Evolutionary conservation across 257 asterid genomes (phyloP), one percentile per base, ranked within the genome.

Genomic region (Jaltomata sinuosa): DNA sequence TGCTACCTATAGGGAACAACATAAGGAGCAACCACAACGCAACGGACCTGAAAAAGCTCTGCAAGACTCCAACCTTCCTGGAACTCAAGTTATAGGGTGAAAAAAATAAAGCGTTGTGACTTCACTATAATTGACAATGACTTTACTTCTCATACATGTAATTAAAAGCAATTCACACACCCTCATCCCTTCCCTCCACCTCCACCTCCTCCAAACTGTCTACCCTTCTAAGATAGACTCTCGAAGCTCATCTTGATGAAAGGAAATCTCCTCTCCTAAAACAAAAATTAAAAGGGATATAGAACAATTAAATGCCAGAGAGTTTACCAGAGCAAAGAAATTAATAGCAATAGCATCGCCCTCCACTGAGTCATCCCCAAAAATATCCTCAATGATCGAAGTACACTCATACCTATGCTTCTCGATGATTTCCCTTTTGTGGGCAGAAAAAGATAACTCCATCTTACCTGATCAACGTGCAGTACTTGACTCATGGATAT

Each of bases 1-100:
- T 77, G 62, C 82, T 89, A 96, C 99, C 99, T 92, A 88, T 96
- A 96, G 57, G 99, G 99, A 84, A 94, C 97, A 18, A 94, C 97
- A 91, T 94, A 96, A 57, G 99, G 98, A 89, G 99, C 97, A 88
- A 95, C 95, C 87, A 93, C 94, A 87, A 91, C 87, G 89, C 99
- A 96, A 55, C 65, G 92, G 80, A 96, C 89, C 67, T 86, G 89
- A 88, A 94, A 96, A 82, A 96, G 94, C 90, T 96, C 99, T 0
- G 99, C 99, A 86, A 96, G 92, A 85, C 93, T 94, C 99, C 99
- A 96, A 84, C 99, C 99, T 91, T 96, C 99, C 99, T 96, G 90
- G 69, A 84, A 84, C n/a, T 81, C 84, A 84, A 87, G 62, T 32
- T 36, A 57, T 55, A 29, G 36, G 50, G 49, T 22, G 29, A 12